Conservation (phyloP, 305 asterid genomes). For the Solanum hybrid region DNA sequence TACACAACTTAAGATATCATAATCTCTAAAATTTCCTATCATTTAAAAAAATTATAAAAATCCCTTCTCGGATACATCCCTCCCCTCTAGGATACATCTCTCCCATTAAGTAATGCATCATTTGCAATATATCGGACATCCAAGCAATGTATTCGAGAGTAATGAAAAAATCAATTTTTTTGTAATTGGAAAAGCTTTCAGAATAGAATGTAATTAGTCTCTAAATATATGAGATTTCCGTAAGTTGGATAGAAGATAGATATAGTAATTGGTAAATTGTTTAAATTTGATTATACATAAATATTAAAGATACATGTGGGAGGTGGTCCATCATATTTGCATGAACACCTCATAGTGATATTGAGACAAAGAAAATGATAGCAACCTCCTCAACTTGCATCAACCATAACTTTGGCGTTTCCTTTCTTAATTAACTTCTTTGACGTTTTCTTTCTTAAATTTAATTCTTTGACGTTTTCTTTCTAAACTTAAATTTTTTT, state of each 20-base stretch:
- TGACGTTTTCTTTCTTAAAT: neutral
- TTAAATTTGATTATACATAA: neutral
- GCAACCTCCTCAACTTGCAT: slow-evolving; percentile 2
- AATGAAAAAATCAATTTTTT: accelerated
- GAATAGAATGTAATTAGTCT: too few species aligned
- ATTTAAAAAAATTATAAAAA: too few species aligned
- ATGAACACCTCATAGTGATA: neutral
- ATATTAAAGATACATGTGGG: neutral
- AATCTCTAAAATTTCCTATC: too few species aligned
- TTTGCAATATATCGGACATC: too few species aligned
- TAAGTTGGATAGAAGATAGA: neutral
- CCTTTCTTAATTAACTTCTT: neutral
- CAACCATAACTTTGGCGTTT: neutral
- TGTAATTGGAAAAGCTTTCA: too few species aligned
- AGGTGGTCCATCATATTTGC: neutral
- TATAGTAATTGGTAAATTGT: neutral
- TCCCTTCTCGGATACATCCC: neutral
- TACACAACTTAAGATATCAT: too few species aligned
- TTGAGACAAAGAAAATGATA: neutral
- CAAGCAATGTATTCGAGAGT: too few species aligned
- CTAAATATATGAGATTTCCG: too few species aligned
- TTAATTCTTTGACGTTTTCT: neutral
- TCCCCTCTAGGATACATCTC: neutral
- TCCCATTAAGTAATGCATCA: neutral
- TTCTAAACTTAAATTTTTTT: neutral